Evolutionary conservation across 148 eudicot species (phyloP), one percentile per base, ranked within the genome.

Genomic region (Rhododendron vialii): DNA sequence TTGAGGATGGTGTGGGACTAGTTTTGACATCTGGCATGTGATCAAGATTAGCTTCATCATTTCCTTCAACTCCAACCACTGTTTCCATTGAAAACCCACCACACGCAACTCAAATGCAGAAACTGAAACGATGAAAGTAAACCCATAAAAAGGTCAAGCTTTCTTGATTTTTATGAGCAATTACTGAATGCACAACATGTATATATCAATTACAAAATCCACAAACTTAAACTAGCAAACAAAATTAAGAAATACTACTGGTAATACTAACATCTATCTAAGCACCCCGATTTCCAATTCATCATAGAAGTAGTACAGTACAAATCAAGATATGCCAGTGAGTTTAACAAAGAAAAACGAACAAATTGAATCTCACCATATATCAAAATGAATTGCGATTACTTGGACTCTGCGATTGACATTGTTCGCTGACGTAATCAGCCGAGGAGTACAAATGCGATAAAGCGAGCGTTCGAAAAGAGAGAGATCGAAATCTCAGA

Each of bases 11-110:
- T 78, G 67, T 83, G 24, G 90, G 86, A 76, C 84, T 73, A 26
- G 88, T 76, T 80, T 86, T 81, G 51, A 45, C 87, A 82, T 81
- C 82, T 75, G 81, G 47, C 55, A 45, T 78, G 51, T 87, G 88
- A 88, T 84, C 89, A 71, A 85, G 71, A 77, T 75, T 67, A 43
- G 86, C 92, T 77, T 88, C 92, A 85, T 88, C 91, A 83, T 82
- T 82, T 83, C 61, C 90, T 84, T 90, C 89, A 12, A 87, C 86
- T 81, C 82, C 93, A 87, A 87, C 89, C 82, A 87, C 87, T 84
- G 92, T 83, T 88, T 94, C 96, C 96, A 95, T 92, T 83, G 88
- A 87, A 86, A 80, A 81, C 82, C 85, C 90, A 87, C 88, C 89
- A 86, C 88, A 86, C 80, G 85, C 87, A 91, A 87, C 89, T 90